Evolutionary conservation across 495 filamentous ascomycete species (phyloP).

Genomic region (Penicillium turbatum): DNA sequence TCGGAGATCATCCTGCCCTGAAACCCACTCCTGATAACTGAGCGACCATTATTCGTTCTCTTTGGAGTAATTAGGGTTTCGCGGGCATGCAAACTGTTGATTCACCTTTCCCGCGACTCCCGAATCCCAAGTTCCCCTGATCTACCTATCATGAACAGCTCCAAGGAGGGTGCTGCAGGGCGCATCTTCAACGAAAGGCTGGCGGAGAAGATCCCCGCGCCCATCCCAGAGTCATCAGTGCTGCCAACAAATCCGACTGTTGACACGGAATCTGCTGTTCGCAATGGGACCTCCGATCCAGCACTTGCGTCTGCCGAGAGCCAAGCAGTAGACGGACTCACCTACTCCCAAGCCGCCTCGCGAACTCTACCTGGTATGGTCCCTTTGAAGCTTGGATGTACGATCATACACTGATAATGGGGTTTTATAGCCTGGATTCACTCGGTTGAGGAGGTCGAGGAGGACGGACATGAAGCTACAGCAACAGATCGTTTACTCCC

Average conservation of each 20-base stretch:
- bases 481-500: constrained; percentile 37
- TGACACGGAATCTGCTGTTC: constrained; percentile 22
- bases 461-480: constrained; percentile 29
- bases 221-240: constrained; percentile 4
- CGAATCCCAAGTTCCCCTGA: constrained; percentile 2
- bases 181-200: constrained; percentile 16
- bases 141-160: constrained; percentile 18
- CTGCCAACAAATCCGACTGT: constrained; percentile 14
- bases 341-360: constrained; percentile 11
- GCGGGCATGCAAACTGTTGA: constrained; percentile 8
- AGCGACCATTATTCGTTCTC: not conserved
- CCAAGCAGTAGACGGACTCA: constrained; percentile 14
- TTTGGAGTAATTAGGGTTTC: constrained; percentile 6
- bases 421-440: constrained; percentile 35
- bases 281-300: constrained; percentile 19
- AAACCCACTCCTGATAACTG: not conserved
- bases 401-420: constrained; percentile 9
- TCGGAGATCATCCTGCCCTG: not conserved
- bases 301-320: constrained; percentile 18
- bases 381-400: not conserved
- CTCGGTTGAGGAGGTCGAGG: constrained; percentile 28
- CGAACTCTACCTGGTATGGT: constrained; percentile 35
- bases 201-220: constrained; percentile 18
- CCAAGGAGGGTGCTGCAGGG: constrained; percentile 11
- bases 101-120: constrained; percentile 16